A percentile compares a stretch with the other conserved stretches of the same genome.
Conservation (phyloP, 805 yeast species). For the Clavispora carvajalis region DNA sequence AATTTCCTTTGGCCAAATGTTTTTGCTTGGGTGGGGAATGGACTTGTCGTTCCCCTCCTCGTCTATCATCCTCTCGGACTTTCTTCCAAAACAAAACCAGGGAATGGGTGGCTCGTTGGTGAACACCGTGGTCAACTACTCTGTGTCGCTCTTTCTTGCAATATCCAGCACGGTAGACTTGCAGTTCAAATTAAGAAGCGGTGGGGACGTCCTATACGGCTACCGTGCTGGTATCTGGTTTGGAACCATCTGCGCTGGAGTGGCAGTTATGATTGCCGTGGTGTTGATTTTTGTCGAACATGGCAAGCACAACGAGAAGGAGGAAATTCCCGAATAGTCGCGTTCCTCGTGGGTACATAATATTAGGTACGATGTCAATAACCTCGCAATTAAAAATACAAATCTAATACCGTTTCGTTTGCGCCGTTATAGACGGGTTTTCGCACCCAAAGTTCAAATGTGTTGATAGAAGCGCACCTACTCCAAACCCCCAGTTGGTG, state of each 20-base stretch:
- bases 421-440: too few relatives aligned
- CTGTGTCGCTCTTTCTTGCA: slow-evolving; percentile 65
- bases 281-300: slow-evolving; percentile 17
- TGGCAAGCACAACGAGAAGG: not conserved
- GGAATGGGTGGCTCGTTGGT: slow-evolving; percentile 77
- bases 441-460: not conserved
- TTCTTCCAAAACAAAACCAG: slow-evolving; percentile 58
- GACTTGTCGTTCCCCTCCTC: slow-evolving; percentile 76
- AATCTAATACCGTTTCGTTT: too few relatives aligned
- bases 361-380: too few relatives aligned
- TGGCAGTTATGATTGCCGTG: slow-evolving; percentile 33
- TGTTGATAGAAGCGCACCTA: not conserved
- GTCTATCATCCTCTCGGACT: slow-evolving; percentile 54
- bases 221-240: slow-evolving; percentile 55
- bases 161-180: slow-evolving; percentile 62
- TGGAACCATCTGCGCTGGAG: slow-evolving; percentile 56
- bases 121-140: slow-evolving; percentile 65
- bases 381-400: too few relatives aligned
- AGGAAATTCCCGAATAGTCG: not conserved
- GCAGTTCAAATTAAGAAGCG: slow-evolving; percentile 4
- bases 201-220: slow-evolving; percentile 28
- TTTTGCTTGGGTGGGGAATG: slow-evolving; percentile 67
- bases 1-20: slow-evolving; percentile 49
- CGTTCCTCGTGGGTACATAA: not conserved
- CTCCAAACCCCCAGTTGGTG: not conserved